Evolutionary conservation across 2,329 filamentous ascomycete genomes (phyloP), one percentile per base, ranked within the genome.

Genomic region (Beauveria brongniartii): DNA sequence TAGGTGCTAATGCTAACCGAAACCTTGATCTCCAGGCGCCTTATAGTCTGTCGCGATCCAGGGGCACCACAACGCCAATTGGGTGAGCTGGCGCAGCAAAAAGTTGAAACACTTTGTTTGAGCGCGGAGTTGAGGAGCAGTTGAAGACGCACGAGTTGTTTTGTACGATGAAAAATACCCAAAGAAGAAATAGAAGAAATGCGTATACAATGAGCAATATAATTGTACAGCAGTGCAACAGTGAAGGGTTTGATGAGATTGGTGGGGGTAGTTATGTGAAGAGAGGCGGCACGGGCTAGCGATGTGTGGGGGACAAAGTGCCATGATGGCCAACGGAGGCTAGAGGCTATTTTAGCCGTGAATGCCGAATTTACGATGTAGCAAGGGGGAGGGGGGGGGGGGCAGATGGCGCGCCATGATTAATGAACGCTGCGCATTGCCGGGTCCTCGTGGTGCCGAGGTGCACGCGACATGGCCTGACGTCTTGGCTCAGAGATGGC

Each of bases 21-120:
- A 59, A n/a, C n/a, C 12, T 14, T 14, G 10, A 1, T 57, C 10
- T 52, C 4, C 64, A 89, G 86, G 87, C 86, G 51, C 87, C 87
- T 1, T 90, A 89, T 68, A 89, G 85, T 69, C 87, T 90, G 84
- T 86, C 86, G 9, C 76, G 77, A 51, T 86, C 86, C 1, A 83
- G 79, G 65, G 85, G 86, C 22, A 80, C 83, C 1, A 80, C 81
- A 14, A 89, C 86, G 3, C 86, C 86, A 7, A 56, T 56, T 10
- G 59, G 16, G 77, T 77, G 0, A 71, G 47, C 26, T 52, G 37
- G 47, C 24, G 18, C 7, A 26, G 12, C 12, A 10, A 22, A 26
- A 24, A 22, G 34, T 10, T 20, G 12, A 24, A 22, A 30, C 10
- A 34, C 5, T 14, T 20, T 41, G 26, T 51, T 47, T 40, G 34